Base-by-base conservation (phyloP, 108 stramenopile species). In the Nannochloropsis salina region DNA sequence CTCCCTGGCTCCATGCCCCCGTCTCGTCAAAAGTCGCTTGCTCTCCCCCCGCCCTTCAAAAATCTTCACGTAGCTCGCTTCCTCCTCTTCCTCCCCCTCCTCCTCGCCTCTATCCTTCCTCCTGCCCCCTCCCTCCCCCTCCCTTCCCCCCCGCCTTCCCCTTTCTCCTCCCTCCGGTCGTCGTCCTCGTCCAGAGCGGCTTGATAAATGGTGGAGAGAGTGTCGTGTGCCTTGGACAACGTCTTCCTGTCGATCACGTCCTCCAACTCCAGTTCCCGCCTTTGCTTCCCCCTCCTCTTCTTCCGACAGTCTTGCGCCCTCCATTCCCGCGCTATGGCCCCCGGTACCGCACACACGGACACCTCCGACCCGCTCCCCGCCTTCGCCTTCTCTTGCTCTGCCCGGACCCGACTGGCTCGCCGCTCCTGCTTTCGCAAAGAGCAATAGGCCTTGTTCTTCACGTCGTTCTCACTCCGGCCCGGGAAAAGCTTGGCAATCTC, bases 371-470 rank as follows among this genome's bases (percentile, higher is more conserved):
- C 15, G 1, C 1, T 15, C 3, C 15, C 15, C 20, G 61, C 15
- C 3, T 8, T 74, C 61, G 6, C 8, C 8, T 74, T 74, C 61
- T 74, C 61, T n/a, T n/a, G 15, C 6, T 74, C 20, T n/a, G n/a
- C 61, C 61, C 61, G 15, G 4, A n/a, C 61, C 4, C 61, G 3
- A 15, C n/a, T 74, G 20, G 42, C 83, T 4, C 84, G 83, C 43
- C 87, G 83, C 90, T 90, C 87, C 22, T 91, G 87, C 79, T 90
- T 92, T 42, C 91, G 87, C 45, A 91, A 88, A 5, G 91, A 90
- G 4, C 89, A 91, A 90, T 93, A 92, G 89, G 90, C 92, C 5
- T 82, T 82, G 84, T 91, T 92, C 85, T 92, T 92, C 74, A 92
- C 81, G 61, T 85, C 87, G 86, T 90, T 92, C 85, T 91, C 90